Conservation (phyloP, 2,329 filamentous ascomycete species). For the Claviceps arundinis region DNA sequence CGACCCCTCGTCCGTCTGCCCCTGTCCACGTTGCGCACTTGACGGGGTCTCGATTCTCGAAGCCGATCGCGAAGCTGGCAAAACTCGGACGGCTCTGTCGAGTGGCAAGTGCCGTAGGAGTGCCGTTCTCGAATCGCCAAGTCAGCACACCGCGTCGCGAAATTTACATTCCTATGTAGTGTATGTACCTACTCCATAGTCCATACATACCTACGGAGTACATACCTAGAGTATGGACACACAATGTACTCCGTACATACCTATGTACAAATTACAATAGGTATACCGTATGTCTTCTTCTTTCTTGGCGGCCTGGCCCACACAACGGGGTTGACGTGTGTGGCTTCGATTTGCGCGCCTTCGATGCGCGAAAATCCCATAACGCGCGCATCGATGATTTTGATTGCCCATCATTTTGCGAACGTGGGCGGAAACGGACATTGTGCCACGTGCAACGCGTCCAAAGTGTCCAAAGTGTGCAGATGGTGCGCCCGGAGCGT, state of each 20-base stretch:
- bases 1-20: not conserved
- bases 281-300: not conserved
- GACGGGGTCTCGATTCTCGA: not conserved
- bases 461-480: not conserved
- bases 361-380: not conserved
- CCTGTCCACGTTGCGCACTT: slow-evolving; percentile 1
- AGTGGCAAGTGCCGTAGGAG: not conserved
- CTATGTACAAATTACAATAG: too few relatives aligned
- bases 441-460: not conserved
- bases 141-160: slow-evolving; percentile 1
- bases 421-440: not conserved
- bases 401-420: not conserved
- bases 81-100: too few relatives aligned
- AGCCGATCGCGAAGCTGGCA: slow-evolving; percentile 4
- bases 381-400: not conserved
- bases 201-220: too few relatives aligned
- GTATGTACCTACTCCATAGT: too few relatives aligned
- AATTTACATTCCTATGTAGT: too few relatives aligned
- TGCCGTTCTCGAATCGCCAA: slow-evolving; percentile 6
- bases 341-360: not conserved
- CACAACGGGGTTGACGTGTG: not conserved
- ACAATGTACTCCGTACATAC: too few relatives aligned
- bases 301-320: not conserved
- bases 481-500: not conserved
- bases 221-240: too few relatives aligned